Percentiles rank a stretch among this genome's conserved stretches.
Evolutionary conservation across 2,329 filamentous ascomycete species (phyloP).

Genomic region (Monosporascus ibericus): DNA sequence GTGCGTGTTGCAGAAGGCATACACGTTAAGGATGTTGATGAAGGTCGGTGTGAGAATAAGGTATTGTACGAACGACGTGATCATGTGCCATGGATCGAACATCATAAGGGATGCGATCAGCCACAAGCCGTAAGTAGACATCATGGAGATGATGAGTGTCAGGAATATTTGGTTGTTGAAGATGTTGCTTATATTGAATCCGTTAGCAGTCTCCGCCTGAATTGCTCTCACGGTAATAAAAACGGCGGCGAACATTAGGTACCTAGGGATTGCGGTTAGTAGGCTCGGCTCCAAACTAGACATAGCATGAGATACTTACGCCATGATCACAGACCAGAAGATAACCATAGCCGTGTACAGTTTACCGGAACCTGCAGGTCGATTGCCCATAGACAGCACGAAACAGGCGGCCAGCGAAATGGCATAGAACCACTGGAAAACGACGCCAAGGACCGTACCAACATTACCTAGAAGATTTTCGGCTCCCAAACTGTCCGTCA

Average conservation of each 20-base stretch:
- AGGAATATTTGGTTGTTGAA: constrained; percentile 89
- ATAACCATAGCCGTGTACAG: constrained; percentile 97
- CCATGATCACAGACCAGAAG: constrained; percentile 96
- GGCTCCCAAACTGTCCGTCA: constrained; percentile 78
- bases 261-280: constrained; percentile 41
- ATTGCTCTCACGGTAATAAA: constrained; percentile 91
- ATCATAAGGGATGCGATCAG: constrained; percentile 86
- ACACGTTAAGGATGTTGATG: constrained; percentile 98
- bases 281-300: background rate
- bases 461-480: constrained; percentile 64
- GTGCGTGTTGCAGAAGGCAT: constrained; percentile 97
- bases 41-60: constrained; percentile 92
- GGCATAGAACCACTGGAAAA: constrained; percentile 96
- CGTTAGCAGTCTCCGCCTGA: constrained; percentile 58
- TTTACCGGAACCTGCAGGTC: constrained; percentile 86
- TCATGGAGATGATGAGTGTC: constrained; percentile 85
- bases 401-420: constrained; percentile 91
- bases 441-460: constrained; percentile 74
- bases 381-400: constrained; percentile 87
- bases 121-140: constrained; percentile 91
- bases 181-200: constrained; percentile 65
- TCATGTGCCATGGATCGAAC: constrained; percentile 99
- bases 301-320: constrained; percentile 45
- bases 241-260: constrained; percentile 89
- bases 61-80: constrained; percentile 93